phyloP scores from a whole-genome alignment of 495 filamentous ascomycete species.

The Tuber aestivum region DNA sequence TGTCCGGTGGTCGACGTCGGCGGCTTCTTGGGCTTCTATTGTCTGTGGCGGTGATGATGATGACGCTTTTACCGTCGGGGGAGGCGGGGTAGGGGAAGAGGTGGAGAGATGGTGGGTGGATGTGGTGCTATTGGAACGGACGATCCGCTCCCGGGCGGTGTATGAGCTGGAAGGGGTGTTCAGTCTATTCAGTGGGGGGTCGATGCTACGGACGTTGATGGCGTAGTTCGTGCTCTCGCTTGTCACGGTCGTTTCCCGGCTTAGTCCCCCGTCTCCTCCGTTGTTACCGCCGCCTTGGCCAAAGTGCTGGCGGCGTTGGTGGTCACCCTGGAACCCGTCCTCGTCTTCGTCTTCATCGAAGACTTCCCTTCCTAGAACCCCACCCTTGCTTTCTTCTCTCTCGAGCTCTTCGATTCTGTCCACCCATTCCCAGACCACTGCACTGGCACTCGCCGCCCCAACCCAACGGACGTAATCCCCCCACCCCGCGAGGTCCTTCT shows the following conservation, averaged over 20 bases:
- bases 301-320: background rate
- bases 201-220: conserved; percentile 15
- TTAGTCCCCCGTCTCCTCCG: conserved; percentile 14
- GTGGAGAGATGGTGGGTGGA: background rate
- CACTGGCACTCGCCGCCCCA: conserved; percentile 88
- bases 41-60: background rate
- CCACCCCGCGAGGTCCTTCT: conserved; percentile 84
- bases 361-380: conserved; percentile 85
- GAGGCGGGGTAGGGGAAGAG: background rate
- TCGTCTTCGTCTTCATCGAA: conserved; percentile 83
- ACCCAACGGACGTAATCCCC: conserved; percentile 98
- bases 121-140: background rate
- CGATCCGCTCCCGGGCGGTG: background rate
- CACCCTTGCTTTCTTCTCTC: conserved; percentile 91
- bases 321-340: conserved; percentile 21
- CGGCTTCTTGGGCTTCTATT: background rate
- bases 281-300: background rate
- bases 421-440: conserved; percentile 99
- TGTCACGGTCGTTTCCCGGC: conserved; percentile 25
- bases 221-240: conserved; percentile 29
- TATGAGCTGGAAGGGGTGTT: conserved; percentile 2
- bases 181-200: background rate
- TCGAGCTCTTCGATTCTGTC: conserved; percentile 96
- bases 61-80: conserved; percentile 42
- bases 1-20: background rate